phyloP scores from a whole-genome alignment of 139 green algal genomes.

The Haematococcus lacustris region DNA sequence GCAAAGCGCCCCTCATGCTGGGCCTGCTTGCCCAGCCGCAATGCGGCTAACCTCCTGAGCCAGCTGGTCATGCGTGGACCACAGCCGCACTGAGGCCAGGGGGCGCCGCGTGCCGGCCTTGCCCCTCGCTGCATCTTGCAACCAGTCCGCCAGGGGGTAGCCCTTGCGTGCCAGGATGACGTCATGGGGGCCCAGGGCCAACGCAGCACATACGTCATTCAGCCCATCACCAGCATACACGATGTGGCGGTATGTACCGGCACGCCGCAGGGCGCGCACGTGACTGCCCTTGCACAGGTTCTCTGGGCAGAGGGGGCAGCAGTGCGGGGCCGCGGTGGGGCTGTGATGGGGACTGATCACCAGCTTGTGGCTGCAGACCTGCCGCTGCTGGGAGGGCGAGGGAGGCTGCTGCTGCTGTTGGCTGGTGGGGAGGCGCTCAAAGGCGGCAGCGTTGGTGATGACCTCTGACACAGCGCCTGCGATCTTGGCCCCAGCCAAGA shows the following conservation, averaged over 20 bases:
- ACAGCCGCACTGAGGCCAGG: constrained; percentile 31
- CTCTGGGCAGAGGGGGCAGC: constrained; percentile 62
- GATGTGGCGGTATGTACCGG: constrained; percentile 30
- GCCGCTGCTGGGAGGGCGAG: background rate
- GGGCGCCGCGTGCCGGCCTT: constrained; percentile 10
- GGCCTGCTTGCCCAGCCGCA: constrained; percentile 59
- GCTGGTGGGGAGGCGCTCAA: constrained; percentile 33
- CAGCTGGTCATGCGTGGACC: constrained; percentile 50
- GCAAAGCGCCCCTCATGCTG: too few species aligned
- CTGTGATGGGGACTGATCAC: constrained; percentile 16
- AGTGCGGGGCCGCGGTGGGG: constrained; percentile 23
- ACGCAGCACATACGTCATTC: constrained; percentile 73
- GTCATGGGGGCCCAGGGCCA: constrained; percentile 55
- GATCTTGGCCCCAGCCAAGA: constrained; percentile 56
- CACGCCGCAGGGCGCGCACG: constrained; percentile 29
- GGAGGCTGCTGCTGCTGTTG: background rate
- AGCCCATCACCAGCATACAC: constrained; percentile 71
- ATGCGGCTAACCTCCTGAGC: constrained; percentile 27
- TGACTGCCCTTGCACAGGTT: constrained; percentile 81
- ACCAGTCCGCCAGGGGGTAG: constrained; percentile 26
- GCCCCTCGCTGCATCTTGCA: constrained; percentile 5
- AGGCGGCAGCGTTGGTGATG: constrained; percentile 58
- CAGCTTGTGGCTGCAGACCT: constrained; percentile 23
- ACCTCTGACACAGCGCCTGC: constrained; percentile 42
- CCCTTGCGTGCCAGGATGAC: constrained; percentile 53